Base-by-base conservation (phyloP, 2,329 filamentous ascomycete genomes). In the Colletotrichum scovillei region DNA sequence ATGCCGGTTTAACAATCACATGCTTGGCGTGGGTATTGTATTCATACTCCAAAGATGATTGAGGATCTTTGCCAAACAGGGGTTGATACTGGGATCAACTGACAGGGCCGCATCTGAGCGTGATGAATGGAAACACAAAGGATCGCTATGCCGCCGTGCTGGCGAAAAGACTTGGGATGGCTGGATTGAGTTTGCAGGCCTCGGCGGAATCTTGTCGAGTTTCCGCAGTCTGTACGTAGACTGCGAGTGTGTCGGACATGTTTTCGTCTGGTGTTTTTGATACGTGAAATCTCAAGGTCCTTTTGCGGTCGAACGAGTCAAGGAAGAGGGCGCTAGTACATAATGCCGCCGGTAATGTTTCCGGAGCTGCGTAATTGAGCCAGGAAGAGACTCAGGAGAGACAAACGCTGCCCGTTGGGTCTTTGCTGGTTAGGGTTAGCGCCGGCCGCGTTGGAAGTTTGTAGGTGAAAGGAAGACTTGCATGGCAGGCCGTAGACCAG, bases 261-360 rank as follows among this genome's bases (percentile, higher is more conserved):
- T 56, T 49, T 59, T 73, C 70, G 66, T 73, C 66, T 69, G 59
- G 53, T 69, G 58, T 73, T 73, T 73, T 72, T 69, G 70, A 73
- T 69, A 69, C 70, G 42, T 64, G 64, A 56, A 32, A 46, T 60
- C 26, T 46, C 59, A 49, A 59, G 55, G 66, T 64, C 46, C 46
- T 64, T 69, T 64, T 63, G 70, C 19, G 38, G 32, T 24, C 22
- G n/a, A 71, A 56, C 55, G 59, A 73, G 70, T 73, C 70, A 64
- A 69, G 42, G 38, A 22, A 55, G 55, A 42, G 11, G 58, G 66
- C 70, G 60, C 66, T 69, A 69, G 42, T 49, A 53, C 52, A 46
- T 52, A 49, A 26, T 57, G 14, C 66, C 55, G 66, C 55, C 59
- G 66, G 66, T 73, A 28, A 30, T 59, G 59, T 65, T 64, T 69